phyloP scores from a whole-genome alignment of 108 stramenopile species.

The Fragilariopsis cylindrus region DNA sequence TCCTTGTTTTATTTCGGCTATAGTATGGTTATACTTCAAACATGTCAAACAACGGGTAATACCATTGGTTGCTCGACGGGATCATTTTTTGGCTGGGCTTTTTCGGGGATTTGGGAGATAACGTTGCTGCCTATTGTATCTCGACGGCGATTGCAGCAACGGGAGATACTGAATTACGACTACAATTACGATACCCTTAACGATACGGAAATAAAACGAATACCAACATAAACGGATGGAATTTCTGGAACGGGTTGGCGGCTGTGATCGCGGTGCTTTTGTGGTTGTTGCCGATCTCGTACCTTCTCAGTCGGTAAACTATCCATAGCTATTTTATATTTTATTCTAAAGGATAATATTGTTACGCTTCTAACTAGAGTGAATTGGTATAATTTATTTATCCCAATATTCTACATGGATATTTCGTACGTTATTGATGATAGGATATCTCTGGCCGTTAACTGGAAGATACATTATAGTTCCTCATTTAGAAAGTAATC shows the following conservation, averaged over 20 bases:
- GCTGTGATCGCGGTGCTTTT: conserved; percentile 14
- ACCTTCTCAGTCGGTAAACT: conserved; percentile 10
- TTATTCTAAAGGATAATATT: too few relatives aligned
- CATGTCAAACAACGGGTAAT: conserved; percentile 25
- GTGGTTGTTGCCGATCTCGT: conserved; percentile 34
- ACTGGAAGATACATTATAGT: too few relatives aligned
- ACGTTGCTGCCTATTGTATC: background rate
- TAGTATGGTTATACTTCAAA: conserved; percentile 28
- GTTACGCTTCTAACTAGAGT: too few relatives aligned
- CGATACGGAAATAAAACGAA: conserved; percentile 5
- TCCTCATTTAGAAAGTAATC: too few relatives aligned
- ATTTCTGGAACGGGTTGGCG: conserved; percentile 19
- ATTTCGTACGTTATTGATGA: too few relatives aligned
- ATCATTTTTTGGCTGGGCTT: conserved; percentile 39
- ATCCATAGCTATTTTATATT: background rate
- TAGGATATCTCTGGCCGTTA: too few relatives aligned
- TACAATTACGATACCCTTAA: background rate
- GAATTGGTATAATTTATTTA: too few relatives aligned
- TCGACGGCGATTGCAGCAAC: background rate
- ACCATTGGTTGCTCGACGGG: conserved; percentile 32
- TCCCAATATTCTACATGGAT: too few relatives aligned
- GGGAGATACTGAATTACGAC: background rate
- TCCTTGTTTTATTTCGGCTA: conserved; percentile 32
- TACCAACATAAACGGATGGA: conserved; percentile 3
- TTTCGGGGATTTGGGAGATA: conserved; percentile 11